Base-by-base conservation (phyloP, 192 early-diverging fungal species). In the Coemansia sp. region DNA sequence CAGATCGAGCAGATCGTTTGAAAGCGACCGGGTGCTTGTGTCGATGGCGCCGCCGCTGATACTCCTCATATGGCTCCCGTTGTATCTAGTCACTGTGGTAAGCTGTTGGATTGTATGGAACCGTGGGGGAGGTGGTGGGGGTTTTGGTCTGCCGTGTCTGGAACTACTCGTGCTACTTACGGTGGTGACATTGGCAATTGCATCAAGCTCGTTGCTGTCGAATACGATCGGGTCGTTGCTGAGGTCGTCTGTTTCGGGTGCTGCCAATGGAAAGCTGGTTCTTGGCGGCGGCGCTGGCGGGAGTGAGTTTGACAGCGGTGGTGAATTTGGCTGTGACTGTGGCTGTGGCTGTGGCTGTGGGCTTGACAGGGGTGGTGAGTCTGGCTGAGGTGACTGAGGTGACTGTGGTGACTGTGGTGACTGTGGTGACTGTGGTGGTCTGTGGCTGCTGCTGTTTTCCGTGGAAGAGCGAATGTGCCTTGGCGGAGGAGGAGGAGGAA, bases 161-260 rank as follows among this genome's bases (percentile, higher is more conserved):
- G 21, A 46, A 6, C 23, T 34, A 43, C 55, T 40, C 39, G n/a
- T 40, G 2, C 39, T 40, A 15, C 58, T 57, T 0, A 63, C 43
- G 8, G 56, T 40, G 25, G 31, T 52, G 33, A 74, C 53, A 29
- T 35, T 74, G 52, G 77, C 77, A 15, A 80, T 80, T 4, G 69
- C 72, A 29, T 80, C 77, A 8, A 80, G 69, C 59, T 80, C 77
- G 42, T 21, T 30, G 7, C 53, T 60, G 26, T 63, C 66, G 4
- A 80, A 61, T 9, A 53, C 46, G 18, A 80, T 64, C 33, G 71
- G 71, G 15, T 56, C 59, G 30, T 45, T 16, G 23, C 8, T 33
- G 29, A 20, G 7, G 13, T 15, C 33, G n/a, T 16, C 15, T 28
- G 61, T 45, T 39, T 34, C 15, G 49, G 61, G 9, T 33, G 43